Evolutionary conservation across 2,329 filamentous ascomycete species (phyloP).

Genomic region (Sphaceloma murrayae): DNA sequence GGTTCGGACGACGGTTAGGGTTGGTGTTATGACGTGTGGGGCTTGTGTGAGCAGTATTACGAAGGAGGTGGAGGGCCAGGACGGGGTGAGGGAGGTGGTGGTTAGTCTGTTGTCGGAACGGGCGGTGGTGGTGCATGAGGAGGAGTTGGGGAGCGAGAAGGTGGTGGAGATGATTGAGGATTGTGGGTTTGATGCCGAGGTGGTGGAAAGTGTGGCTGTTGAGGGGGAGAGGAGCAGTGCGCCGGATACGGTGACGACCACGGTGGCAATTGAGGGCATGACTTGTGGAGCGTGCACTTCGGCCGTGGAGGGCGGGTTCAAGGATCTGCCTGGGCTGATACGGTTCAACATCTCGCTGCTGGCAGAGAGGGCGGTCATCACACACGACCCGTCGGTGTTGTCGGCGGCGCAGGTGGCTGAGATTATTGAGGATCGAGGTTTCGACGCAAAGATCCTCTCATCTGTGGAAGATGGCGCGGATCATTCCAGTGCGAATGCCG

Average conservation of each 20-base stretch:
- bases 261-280: conserved; percentile 88
- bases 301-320: conserved; percentile 76
- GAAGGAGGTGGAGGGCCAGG: conserved; percentile 71
- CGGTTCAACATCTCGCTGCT: conserved; percentile 93
- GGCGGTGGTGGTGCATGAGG: conserved; percentile 87
- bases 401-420: conserved; percentile 65
- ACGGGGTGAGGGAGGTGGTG: conserved; percentile 76
- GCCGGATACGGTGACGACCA: conserved; percentile 53
- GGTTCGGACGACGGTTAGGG: conserved; percentile 81
- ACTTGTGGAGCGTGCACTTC: conserved; percentile 95
- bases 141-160: conserved; percentile 58
- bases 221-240: conserved; percentile 22
- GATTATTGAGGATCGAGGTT: conserved; percentile 81
- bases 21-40: conserved; percentile 82
- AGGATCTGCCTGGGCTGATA: conserved; percentile 62
- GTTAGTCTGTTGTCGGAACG: conserved; percentile 92
- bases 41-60: conserved; percentile 95
- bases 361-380: conserved; percentile 80
- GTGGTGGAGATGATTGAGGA: conserved; percentile 84
- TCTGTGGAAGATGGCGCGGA: conserved; percentile 54
- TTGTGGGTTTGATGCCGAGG: conserved; percentile 78
- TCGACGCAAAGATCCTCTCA: conserved; percentile 74
- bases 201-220: conserved; percentile 54
- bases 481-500: conserved; percentile 45
- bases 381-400: conserved; percentile 67